A percentile compares a stretch with the other conserved stretches of the same genome.
Conservation (phyloP, 208 protist genomes). For the Tritrichomonas musculus region DNA sequence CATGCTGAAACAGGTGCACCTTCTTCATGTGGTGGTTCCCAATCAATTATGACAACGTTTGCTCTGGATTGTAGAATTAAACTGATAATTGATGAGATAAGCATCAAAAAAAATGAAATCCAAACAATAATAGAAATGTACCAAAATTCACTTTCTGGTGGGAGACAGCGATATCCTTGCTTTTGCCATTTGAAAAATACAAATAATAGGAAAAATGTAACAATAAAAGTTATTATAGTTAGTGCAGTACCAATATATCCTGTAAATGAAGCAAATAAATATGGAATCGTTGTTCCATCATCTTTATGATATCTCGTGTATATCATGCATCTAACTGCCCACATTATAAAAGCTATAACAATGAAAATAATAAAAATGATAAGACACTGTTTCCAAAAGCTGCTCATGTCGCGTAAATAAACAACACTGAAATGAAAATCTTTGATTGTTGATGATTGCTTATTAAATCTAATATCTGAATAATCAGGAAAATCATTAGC, state of each 20-base stretch:
- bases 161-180: not conserved
- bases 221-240: not conserved
- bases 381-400: not conserved
- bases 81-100: not conserved
- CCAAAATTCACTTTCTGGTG: not conserved
- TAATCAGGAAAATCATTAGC: not conserved
- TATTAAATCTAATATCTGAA: not conserved
- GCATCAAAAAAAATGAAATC: not conserved
- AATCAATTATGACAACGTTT: not conserved
- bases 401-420: not conserved
- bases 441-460: not conserved
- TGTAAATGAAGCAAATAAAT: not conserved
- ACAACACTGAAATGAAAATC: not conserved
- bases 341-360: not conserved
- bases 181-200: not conserved
- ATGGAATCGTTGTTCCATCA: not conserved
- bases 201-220: not conserved
- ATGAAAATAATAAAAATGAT: not conserved
- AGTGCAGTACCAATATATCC: not conserved
- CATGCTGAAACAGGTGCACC: not conserved
- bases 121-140: not conserved
- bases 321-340: not conserved
- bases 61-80: not conserved
- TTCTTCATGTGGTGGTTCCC: not conserved
- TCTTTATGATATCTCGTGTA: not conserved